phyloP scores from a whole-genome alignment of 495 filamentous ascomycete genomes.

The Viridothelium virens region DNA sequence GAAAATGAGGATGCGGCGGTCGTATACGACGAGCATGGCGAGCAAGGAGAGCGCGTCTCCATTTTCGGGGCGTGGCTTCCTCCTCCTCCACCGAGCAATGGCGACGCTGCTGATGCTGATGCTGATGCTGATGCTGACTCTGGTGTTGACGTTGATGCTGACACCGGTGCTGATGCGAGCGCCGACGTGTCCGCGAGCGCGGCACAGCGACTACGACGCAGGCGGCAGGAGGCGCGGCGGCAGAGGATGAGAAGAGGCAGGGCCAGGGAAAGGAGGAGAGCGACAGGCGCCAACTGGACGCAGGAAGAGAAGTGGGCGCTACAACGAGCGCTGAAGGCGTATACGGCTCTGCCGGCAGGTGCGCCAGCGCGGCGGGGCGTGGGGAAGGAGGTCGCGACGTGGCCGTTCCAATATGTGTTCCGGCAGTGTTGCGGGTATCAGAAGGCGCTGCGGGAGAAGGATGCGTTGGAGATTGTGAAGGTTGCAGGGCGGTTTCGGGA shows the following conservation, averaged over 20 bases:
- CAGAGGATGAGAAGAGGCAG: too few species aligned
- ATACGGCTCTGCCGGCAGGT: constrained; percentile 14
- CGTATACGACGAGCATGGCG: constrained; percentile 22
- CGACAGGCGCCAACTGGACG: constrained; percentile 17
- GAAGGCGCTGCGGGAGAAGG: background rate
- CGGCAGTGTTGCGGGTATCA: constrained; percentile 22
- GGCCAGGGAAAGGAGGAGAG: too few species aligned
- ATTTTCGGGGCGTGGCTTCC: background rate
- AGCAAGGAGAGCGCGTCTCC: constrained; percentile 27
- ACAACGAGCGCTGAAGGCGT: constrained; percentile 24
- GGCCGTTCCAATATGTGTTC: constrained; percentile 26
- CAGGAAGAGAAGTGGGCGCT: constrained; percentile 22
- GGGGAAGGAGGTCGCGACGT: constrained; percentile 19
- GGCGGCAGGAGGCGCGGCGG: background rate
- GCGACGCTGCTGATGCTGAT: too few species aligned
- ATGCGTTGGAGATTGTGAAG: constrained; percentile 26
- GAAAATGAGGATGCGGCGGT: constrained; percentile 19
- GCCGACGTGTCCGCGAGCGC: constrained; percentile 18
- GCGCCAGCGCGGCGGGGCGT: background rate
- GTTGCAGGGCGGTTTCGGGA: constrained; percentile 24
- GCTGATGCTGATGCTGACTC: too few species aligned
- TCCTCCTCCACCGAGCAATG: too few species aligned
- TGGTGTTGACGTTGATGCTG: too few species aligned
- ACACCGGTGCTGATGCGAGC: too few species aligned
- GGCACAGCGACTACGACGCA: constrained; percentile 9